These are phyloP conservation scores for Xylaria sp. DNA, from an alignment of 2,329 filamentous ascomycete genomes.

Conservation along the genomic window DNA sequence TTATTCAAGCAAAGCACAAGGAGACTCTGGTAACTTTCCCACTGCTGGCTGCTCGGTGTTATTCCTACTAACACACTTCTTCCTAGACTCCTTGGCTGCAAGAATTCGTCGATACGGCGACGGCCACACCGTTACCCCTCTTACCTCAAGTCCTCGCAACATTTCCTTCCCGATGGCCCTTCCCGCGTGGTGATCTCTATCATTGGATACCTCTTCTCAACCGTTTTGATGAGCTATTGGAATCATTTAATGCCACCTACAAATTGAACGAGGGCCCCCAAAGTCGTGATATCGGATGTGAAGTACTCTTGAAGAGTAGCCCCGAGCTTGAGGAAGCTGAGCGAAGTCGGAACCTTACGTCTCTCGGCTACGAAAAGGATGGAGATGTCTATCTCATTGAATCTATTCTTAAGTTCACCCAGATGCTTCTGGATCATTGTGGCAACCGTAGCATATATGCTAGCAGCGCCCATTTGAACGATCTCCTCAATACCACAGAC, in stretches of 20 bases:
- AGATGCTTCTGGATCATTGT: constrained; percentile 90
- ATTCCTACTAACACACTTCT: constrained; percentile 36
- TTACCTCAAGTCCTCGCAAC: constrained; percentile 79
- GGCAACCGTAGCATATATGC: constrained; percentile 96
- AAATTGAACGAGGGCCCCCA: constrained; percentile 84
- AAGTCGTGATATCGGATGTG: constrained; percentile 75
- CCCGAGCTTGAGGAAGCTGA: constrained; percentile 59
- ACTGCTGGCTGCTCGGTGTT: constrained; percentile 16
- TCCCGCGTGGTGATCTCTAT: constrained; percentile 93
- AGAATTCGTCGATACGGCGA: constrained; percentile 79
- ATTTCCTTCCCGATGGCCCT: constrained; percentile 93
- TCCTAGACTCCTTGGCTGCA: constrained; percentile 85
- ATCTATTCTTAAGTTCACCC: constrained; percentile 84
- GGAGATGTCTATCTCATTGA: constrained; percentile 86
- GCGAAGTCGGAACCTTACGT: constrained; percentile 59
- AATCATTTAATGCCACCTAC: constrained; percentile 84
- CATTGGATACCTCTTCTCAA: constrained; percentile 98
- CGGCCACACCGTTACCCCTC: constrained; percentile 75
- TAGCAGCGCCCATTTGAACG: constrained; percentile 89
- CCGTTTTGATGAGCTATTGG: constrained; percentile 89
- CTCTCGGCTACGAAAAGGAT: constrained; percentile 74
- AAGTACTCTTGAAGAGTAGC: constrained; percentile 69
- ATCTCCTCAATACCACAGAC: constrained; percentile 88
- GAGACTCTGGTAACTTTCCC: constrained; percentile 69
- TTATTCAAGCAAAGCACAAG: constrained; percentile 73